Evolutionary conservation across 352 stramenopile genomes (phyloP).

Genomic region (Phytophthora brassicae): DNA sequence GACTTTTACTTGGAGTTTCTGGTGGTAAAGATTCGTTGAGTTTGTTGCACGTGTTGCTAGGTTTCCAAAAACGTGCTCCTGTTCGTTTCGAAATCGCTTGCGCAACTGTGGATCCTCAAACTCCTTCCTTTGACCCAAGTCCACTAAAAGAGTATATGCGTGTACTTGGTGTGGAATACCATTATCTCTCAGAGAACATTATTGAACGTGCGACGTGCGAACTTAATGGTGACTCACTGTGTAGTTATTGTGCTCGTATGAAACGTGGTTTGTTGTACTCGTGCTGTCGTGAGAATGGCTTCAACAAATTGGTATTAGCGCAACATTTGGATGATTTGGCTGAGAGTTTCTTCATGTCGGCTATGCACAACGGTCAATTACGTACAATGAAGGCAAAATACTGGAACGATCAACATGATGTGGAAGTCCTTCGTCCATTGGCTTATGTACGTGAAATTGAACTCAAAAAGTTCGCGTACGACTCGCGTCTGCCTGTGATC

Average conservation of each 20-base stretch:
- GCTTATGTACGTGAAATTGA: conserved; percentile 95
- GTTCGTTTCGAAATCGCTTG: conserved; percentile 95
- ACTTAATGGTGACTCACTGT: conserved; percentile 92
- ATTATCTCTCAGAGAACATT: conserved; percentile 94
- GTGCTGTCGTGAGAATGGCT: conserved; percentile 92
- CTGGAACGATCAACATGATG: conserved; percentile 93
- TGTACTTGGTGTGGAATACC: conserved; percentile 93
- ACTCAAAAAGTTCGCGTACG: conserved; percentile 85
- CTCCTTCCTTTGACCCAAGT: conserved; percentile 95
- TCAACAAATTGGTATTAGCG: conserved; percentile 93
- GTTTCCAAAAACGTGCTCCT: conserved; percentile 92
- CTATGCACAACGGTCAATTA: conserved; percentile 98
- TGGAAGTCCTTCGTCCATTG: conserved; percentile 95
- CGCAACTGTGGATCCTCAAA: conserved; percentile 97
- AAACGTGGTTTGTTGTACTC: conserved; percentile 97
- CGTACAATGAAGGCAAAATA: conserved; percentile 99
- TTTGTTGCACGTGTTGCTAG: conserved; percentile 95
- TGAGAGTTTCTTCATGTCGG: conserved; percentile 98
- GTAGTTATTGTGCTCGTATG: conserved; percentile 96
- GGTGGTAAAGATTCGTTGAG: conserved; percentile 98
- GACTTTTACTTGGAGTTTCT: conserved; percentile 93
- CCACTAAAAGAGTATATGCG: conserved; percentile 97
- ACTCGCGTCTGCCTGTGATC: conserved; percentile 94
- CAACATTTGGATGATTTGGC: conserved; percentile 98
- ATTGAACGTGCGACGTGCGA: conserved; percentile 88